Base-by-base conservation (phyloP, 2,329 filamentous ascomycete genomes). In the Fusarium sp. region DNA sequence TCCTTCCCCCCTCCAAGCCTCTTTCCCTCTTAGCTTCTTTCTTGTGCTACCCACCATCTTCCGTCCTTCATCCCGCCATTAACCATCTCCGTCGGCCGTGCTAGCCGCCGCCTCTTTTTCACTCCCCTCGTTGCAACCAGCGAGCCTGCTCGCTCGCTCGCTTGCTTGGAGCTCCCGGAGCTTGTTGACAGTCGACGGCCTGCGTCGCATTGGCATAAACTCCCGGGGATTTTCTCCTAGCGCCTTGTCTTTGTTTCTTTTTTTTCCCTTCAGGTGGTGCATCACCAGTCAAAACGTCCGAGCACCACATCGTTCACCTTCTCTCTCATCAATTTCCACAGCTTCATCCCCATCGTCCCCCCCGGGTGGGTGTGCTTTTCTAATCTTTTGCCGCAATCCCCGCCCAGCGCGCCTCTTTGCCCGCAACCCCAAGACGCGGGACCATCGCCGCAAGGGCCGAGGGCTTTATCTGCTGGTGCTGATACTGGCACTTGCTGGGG, bases 21-120 rank as follows among this genome's bases (percentile, higher is more conserved):
- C 40, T 29, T 29, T 44, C 53, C 22, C 60, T 66, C 46, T 62
- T 60, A 56, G 42, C 69, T 64, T 67, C 63, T 42, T 65, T 65
- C 67, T 60, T 76, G 74, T 76, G 65, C 71, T 46, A 76, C 71
- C 51, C 69, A 72, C 60, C 67, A 68, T 51, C 58, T 57, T 57
- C 62, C 20, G 44, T 12, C 36, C 36, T 33, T 58, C 53, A 53
- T 70, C 36, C 70, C 72, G 66, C 64, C 55, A 62, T 72, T 71
- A 75, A 35, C 68, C 62, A 75, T 64, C 72, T 64, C 46, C 29
- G 55, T 63, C 49, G 66, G 66, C 66, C 66, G 66, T 68, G 68
- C 62, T 71, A 76, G 58, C 71, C 69, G 66, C 57, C 69, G 64
- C 59, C 66, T 58, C 62, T 67, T 62, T 51, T 31, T 51, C 27